These are phyloP conservation scores for Starmerella floris DNA, from an alignment of 805 yeast genomes.

Conservation along the genomic window DNA sequence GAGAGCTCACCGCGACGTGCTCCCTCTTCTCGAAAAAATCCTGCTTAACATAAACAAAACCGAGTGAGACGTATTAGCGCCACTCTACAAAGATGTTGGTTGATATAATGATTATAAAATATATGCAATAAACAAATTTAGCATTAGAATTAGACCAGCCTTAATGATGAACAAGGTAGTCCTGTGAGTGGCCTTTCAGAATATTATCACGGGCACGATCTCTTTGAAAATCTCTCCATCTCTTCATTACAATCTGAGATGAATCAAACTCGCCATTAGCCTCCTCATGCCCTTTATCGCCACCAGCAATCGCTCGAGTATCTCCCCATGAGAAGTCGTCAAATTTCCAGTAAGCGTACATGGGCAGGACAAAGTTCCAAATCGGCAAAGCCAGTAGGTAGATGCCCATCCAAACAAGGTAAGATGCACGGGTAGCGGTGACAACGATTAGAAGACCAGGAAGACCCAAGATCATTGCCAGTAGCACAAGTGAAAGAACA, in stretches of 20 bases:
- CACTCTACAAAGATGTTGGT: too few relatives aligned
- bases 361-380: constrained; percentile 82
- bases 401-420: constrained; percentile 64
- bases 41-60: not conserved
- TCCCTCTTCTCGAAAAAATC: constrained; percentile 6
- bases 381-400: constrained; percentile 76
- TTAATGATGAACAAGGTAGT: too few relatives aligned
- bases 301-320: constrained; percentile 68
- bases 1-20: constrained; percentile 8
- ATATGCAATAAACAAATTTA: too few relatives aligned
- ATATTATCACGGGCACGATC: constrained; percentile 35
- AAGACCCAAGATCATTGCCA: constrained; percentile 68
- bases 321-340: constrained; percentile 97
- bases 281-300: constrained; percentile 53
- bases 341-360: constrained; percentile 84
- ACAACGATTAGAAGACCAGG: constrained; percentile 73
- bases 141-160: too few relatives aligned
- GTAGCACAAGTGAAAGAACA: constrained; percentile 54
- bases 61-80: too few relatives aligned
- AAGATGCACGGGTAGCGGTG: constrained; percentile 62
- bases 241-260: constrained; percentile 75
- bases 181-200: not conserved
- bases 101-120: too few relatives aligned
- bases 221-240: constrained; percentile 89
- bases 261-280: constrained; percentile 79